These are phyloP conservation scores for Daldinia eschscholtzii DNA, from an alignment of 2,329 filamentous ascomycete genomes.

Conservation along the genomic window DNA sequence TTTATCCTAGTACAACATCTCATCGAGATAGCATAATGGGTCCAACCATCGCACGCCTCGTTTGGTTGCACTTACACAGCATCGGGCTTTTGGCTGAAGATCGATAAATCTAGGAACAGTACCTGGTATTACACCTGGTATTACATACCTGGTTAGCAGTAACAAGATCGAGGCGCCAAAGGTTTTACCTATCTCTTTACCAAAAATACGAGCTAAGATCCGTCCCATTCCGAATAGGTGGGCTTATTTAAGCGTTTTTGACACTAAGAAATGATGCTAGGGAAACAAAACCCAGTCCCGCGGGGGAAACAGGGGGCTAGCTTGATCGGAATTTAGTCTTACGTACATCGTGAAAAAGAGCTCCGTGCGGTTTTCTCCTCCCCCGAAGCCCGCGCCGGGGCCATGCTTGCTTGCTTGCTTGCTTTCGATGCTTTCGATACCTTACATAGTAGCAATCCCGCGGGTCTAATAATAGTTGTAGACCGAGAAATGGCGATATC, in stretches of 20 bases:
- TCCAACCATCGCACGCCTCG: not conserved
- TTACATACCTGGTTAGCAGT: not conserved
- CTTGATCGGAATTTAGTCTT: slow-evolving; percentile 21
- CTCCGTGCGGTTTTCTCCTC: slow-evolving; percentile 4
- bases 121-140: too few relatives aligned
- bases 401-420: slow-evolving; percentile 14
- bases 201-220: slow-evolving; percentile 12
- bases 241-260: not conserved
- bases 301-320: slow-evolving; percentile 21
- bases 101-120: slow-evolving; percentile 28
- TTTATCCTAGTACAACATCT: slow-evolving; percentile 1
- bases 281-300: slow-evolving; percentile 16
- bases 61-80: slow-evolving; percentile 22
- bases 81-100: slow-evolving; percentile 40
- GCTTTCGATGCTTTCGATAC: not conserved
- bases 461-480: slow-evolving; percentile 13
- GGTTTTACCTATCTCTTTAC: not conserved
- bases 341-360: slow-evolving; percentile 17
- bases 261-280: slow-evolving; percentile 1
- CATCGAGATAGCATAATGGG: slow-evolving; percentile 1
- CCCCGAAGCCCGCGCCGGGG: slow-evolving; percentile 10
- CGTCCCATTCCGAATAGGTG: slow-evolving; percentile 4
- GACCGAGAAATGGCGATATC: not conserved
- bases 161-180: slow-evolving; percentile 23
- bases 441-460: slow-evolving; percentile 8